Conservation (phyloP, 108 stramenopile genomes). For the Heterococcus sp. region DNA sequence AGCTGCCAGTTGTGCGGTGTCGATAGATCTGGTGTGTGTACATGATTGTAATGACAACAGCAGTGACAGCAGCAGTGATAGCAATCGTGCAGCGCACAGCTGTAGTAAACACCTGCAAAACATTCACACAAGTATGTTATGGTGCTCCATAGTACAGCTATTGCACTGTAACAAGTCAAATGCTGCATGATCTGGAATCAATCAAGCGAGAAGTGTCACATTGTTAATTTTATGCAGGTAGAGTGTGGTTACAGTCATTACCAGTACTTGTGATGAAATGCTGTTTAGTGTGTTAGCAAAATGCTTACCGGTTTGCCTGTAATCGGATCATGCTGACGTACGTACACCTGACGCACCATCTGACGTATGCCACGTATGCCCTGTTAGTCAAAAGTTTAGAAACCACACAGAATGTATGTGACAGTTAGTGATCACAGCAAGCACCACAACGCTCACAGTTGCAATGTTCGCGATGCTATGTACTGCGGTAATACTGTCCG, state of each 20-base stretch:
- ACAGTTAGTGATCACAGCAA: too few relatives aligned
- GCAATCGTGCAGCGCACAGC: too few relatives aligned
- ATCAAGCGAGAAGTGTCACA: background rate
- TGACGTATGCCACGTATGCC: background rate
- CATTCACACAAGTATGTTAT: background rate
- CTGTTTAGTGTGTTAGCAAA: background rate
- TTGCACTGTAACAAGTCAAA: too few relatives aligned
- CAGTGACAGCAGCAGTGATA: too few relatives aligned
- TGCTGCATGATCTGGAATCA: background rate
- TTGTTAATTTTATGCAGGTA: background rate
- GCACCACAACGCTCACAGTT: too few relatives aligned
- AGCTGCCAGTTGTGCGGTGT: slow-evolving; percentile 4
- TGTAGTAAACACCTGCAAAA: background rate
- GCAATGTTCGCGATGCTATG: too few relatives aligned
- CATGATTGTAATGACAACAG: too few relatives aligned
- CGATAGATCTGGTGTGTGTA: slow-evolving; percentile 20
- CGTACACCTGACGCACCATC: slow-evolving; percentile 5
- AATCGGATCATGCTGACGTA: slow-evolving; percentile 11
- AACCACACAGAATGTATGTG: too few relatives aligned
- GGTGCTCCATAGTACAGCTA: too few relatives aligned
- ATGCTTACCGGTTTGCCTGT: slow-evolving; percentile 2
- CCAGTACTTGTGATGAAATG: background rate
- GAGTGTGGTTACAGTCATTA: background rate
- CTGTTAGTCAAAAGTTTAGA: too few relatives aligned
- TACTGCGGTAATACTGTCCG: too few relatives aligned